phyloP scores from a whole-genome alignment of 225 moss, liverwort and hornwort species.

The Straminergon stramineum region DNA sequence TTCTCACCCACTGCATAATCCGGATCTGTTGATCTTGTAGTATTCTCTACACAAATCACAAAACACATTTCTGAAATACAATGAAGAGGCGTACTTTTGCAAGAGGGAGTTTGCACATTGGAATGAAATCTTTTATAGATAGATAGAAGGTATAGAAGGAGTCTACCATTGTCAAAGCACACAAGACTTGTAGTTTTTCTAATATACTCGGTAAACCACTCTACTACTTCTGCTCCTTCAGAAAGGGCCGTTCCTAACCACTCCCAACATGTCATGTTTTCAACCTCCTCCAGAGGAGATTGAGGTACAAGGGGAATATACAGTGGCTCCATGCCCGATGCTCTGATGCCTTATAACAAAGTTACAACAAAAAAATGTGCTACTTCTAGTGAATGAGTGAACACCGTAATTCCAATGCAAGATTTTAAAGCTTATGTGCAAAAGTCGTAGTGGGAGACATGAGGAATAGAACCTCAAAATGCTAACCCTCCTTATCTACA shows the following conservation, averaged over 20 bases:
- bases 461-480: background rate
- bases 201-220: constrained; percentile 60
- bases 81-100: background rate
- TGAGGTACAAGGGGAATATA: constrained; percentile 51
- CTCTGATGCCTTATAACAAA: constrained; percentile 40
- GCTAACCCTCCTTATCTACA: background rate
- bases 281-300: constrained; percentile 25
- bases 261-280: constrained; percentile 61
- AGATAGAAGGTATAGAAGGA: background rate
- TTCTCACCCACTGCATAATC: constrained; percentile 45
- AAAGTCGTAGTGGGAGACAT: background rate
- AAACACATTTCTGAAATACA: background rate
- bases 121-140: background rate
- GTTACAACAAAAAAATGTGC: background rate
- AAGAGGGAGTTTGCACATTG: background rate
- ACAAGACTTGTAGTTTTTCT: constrained; percentile 62
- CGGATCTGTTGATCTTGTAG: constrained; percentile 48
- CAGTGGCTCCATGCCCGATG: constrained; percentile 79
- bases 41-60: constrained; percentile 27
- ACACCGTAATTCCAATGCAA: background rate
- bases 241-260: constrained; percentile 71
- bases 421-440: background rate
- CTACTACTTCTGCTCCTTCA: constrained; percentile 56
- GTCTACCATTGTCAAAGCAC: constrained; percentile 58
- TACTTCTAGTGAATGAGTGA: background rate